Evolutionary conservation across 116 monocot species (phyloP).

Genomic region (Zostera marina): DNA sequence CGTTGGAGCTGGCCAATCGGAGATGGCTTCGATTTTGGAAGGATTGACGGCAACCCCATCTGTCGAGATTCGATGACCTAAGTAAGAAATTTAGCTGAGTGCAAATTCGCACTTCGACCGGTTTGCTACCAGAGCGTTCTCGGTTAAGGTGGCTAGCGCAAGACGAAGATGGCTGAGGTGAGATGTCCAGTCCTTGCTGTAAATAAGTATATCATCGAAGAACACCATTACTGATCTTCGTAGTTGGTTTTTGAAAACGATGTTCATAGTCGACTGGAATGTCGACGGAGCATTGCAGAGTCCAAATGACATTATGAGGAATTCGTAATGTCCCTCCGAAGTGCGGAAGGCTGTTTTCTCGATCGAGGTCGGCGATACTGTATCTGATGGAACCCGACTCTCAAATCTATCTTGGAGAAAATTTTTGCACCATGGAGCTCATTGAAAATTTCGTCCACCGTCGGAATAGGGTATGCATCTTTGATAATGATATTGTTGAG

Average conservation of each 20-base stretch:
- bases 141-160: background rate
- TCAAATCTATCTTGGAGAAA: constrained; percentile 6
- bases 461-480: no score
- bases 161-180: no score
- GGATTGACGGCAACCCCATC: background rate
- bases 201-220: no score
- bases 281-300: no score
- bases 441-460: no score
- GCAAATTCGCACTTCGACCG: background rate
- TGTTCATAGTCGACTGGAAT: constrained; percentile 1
- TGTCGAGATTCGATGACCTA: background rate
- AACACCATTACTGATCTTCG: no score
- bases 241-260: no score
- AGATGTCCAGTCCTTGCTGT: no score
- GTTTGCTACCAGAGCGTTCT: background rate
- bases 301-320: constrained; percentile 7
- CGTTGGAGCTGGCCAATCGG: background rate
- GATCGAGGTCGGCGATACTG: background rate
- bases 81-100: background rate
- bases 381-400: constrained; percentile 1
- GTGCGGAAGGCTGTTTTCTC: background rate
- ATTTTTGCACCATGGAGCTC: background rate
- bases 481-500: no score
- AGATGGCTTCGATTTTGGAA: background rate
- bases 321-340: constrained; percentile 3